phyloP scores from a whole-genome alignment of 164 flowering plant genomes.

The Hamamelis virginiana region DNA sequence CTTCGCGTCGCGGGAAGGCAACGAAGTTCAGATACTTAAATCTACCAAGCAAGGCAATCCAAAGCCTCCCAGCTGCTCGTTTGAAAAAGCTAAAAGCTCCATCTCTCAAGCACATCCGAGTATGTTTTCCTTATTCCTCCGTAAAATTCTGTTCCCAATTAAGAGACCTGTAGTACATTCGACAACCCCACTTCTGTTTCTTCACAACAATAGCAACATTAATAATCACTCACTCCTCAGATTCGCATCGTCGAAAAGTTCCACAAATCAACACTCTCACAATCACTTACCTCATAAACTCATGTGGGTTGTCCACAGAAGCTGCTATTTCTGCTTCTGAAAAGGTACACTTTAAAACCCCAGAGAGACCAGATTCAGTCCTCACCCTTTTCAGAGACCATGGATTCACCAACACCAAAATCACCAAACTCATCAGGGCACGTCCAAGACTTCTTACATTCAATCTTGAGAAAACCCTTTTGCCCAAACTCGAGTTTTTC shows the following conservation, averaged over 20 bases:
- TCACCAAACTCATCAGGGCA: not conserved
- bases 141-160: not conserved
- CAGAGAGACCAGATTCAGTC: conserved; percentile 7
- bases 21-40: too few relatives aligned
- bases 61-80: not conserved
- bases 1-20: too few relatives aligned
- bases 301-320: conserved; percentile 13
- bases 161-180: not conserved
- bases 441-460: not conserved
- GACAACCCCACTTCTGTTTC: not conserved
- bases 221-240: not conserved
- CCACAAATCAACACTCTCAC: conserved; percentile 2
- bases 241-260: not conserved
- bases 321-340: conserved; percentile 1
- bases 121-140: not conserved
- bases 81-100: too few relatives aligned
- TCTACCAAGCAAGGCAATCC: not conserved
- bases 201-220: not conserved
- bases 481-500: conserved; percentile 13
- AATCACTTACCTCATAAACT: conserved; percentile 14
- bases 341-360: not conserved
- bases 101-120: not conserved
- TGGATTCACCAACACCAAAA: conserved; percentile 4
- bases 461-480: conserved; percentile 5
- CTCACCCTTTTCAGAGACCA: conserved; percentile 5